phyloP scores from a whole-genome alignment of 306 rosid species.

The Ormosia emarginata region DNA sequence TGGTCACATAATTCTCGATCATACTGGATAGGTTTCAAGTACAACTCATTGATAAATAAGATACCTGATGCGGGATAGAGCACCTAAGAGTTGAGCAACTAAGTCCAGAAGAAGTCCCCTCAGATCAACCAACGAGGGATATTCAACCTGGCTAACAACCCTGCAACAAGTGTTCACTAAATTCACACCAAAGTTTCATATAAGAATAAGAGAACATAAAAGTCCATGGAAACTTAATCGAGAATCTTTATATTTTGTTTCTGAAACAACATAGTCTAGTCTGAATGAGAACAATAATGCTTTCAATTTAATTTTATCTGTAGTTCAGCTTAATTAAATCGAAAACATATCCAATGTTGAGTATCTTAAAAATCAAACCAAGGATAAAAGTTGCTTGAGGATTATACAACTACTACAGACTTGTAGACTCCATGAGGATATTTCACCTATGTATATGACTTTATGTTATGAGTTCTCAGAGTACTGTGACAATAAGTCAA shows the following conservation, averaged over 20 bases:
- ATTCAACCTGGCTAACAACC: constrained; percentile 98
- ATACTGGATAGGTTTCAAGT: neutral
- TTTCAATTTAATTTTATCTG: neutral
- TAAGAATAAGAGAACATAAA: neutral
- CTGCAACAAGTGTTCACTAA: constrained; percentile 54
- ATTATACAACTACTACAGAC: neutral
- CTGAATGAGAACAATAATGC: neutral
- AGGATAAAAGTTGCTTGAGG: neutral
- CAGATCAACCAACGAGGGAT: constrained; percentile 95
- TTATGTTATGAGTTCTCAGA: neutral
- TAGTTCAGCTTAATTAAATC: neutral
- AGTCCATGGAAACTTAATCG: neutral
- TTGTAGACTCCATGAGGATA: neutral
- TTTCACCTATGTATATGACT: neutral
- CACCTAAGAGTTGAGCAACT: constrained; percentile 97
- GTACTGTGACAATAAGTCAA: neutral
- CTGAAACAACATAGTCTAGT: constrained; percentile 8
- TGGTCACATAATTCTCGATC: neutral
- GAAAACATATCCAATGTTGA: neutral
- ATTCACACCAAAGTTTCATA: constrained; percentile 22
- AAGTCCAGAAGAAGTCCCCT: constrained; percentile 98
- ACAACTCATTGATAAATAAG: constrained; percentile 4
- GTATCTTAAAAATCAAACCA: constrained; percentile 8
- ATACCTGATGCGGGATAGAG: constrained; percentile 98
- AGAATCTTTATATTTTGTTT: neutral